Evolutionary conservation across 83 land plant species (phyloP).

Genomic region (Thuja plicata): DNA sequence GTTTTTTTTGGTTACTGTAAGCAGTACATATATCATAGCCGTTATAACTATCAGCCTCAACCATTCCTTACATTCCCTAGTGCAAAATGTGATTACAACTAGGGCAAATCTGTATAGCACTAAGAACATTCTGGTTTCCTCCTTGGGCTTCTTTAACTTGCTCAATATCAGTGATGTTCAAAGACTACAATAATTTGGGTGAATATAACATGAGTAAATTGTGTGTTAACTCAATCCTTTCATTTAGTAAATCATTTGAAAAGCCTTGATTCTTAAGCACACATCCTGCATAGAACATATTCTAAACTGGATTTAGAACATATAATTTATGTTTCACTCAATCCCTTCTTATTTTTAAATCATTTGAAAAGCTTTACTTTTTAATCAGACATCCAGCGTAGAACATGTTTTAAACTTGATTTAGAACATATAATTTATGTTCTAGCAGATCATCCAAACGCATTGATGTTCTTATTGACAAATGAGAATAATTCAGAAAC

Average conservation of each 20-base stretch:
- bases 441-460: background rate
- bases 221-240: no score
- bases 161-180: background rate
- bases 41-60: no score
- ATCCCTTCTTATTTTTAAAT: background rate
- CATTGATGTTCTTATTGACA: background rate
- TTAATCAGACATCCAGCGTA: background rate
- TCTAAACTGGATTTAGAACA: no score
- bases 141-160: background rate
- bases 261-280: no score
- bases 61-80: background rate
- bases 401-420: background rate
- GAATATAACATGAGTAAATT: no score
- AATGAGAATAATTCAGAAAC: background rate
- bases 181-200: background rate
- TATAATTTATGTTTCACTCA: background rate
- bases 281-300: no score
- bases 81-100: background rate
- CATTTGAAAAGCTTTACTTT: no score
- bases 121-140: background rate
- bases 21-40: no score
- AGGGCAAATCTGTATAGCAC: no score
- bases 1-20: no score
- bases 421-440: no score
- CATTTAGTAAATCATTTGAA: no score